Percentiles rank a stretch among this genome's conserved stretches.
Conservation (phyloP, 2,329 filamentous ascomycete species). For the Colletotrichum lindemuthianum region DNA sequence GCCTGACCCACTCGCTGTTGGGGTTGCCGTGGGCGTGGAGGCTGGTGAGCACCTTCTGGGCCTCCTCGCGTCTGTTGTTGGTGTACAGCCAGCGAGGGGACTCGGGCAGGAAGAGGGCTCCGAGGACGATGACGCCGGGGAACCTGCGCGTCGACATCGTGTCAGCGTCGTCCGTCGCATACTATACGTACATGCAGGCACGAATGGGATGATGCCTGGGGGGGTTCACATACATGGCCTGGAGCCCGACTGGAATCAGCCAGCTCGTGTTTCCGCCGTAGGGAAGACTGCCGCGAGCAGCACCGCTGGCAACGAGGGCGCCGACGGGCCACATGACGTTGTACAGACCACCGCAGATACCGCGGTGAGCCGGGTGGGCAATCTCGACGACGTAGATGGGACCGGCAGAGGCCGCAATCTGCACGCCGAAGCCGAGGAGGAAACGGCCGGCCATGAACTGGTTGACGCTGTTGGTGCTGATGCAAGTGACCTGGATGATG, state of each 20-base stretch:
- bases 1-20: conserved; percentile 44
- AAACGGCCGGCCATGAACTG: conserved; percentile 68
- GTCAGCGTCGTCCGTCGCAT: conserved; percentile 19
- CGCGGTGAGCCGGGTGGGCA: conserved; percentile 70
- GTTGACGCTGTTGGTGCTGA: conserved; percentile 48
- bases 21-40: conserved; percentile 57
- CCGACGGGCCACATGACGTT: conserved; percentile 49
- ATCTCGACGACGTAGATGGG: conserved; percentile 73
- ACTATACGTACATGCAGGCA: background rate
- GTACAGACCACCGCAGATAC: conserved; percentile 66
- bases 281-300: conserved; percentile 53
- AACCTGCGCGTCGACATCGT: conserved; percentile 42
- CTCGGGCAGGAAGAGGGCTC: conserved; percentile 46
- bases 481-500: conserved; percentile 39
- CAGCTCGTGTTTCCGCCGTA: conserved; percentile 46
- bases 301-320: conserved; percentile 57
- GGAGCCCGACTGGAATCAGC: conserved; percentile 52
- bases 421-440: conserved; percentile 66
- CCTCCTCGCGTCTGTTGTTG: conserved; percentile 44
- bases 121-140: conserved; percentile 46
- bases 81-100: conserved; percentile 53
- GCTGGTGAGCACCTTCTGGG: conserved; percentile 45
- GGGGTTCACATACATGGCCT: conserved; percentile 36
- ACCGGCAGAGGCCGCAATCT: conserved; percentile 67
- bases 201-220: background rate